A percentile compares a stretch with the other conserved stretches of the same genome.
These are phyloP conservation scores for Hippophae gyantsensis DNA, from an alignment of 306 rosid species.

Conservation along the genomic window DNA sequence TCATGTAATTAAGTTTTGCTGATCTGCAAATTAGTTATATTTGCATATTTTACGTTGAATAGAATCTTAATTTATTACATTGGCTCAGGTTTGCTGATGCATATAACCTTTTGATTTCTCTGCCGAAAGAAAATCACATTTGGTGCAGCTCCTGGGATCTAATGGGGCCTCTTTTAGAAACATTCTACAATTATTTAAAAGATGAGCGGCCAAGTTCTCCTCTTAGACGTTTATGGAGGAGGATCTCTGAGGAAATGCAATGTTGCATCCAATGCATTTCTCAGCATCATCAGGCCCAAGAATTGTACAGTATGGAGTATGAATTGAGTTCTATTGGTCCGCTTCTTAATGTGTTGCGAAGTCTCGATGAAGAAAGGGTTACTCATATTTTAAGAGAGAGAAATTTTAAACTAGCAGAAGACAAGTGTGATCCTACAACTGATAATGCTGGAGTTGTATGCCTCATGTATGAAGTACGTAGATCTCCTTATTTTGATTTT, in stretches of 20 bases:
- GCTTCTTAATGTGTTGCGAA: slow-evolving; percentile 68
- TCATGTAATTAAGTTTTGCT: not conserved
- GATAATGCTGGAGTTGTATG: slow-evolving; percentile 71
- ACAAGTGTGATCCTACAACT: slow-evolving; percentile 47
- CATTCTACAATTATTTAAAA: slow-evolving; percentile 82
- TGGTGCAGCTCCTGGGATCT: slow-evolving; percentile 90
- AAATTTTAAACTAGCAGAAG: slow-evolving; percentile 42
- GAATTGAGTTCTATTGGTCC: slow-evolving; percentile 71
- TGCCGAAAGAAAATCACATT: slow-evolving; percentile 63
- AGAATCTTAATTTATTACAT: not conserved
- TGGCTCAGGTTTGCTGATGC: slow-evolving; percentile 79
- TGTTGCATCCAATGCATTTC: slow-evolving; percentile 74
- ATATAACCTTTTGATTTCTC: slow-evolving; percentile 49
- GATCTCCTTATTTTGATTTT: slow-evolving; percentile 1
- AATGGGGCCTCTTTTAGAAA: slow-evolving; percentile 91
- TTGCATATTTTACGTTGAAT: not conserved
- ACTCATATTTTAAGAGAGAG: slow-evolving; percentile 49
- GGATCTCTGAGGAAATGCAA: slow-evolving; percentile 62
- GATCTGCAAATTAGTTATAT: not conserved
- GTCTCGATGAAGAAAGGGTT: slow-evolving; percentile 80
- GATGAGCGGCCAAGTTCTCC: slow-evolving; percentile 68
- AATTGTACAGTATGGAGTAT: slow-evolving; percentile 57
- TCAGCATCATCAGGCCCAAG: slow-evolving; percentile 83
- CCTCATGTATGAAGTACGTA: slow-evolving; percentile 65
- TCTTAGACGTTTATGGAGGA: slow-evolving; percentile 69